Base-by-base conservation (phyloP, 2,329 filamentous ascomycete species). In the Pseudophaeomoniella oleicola region DNA sequence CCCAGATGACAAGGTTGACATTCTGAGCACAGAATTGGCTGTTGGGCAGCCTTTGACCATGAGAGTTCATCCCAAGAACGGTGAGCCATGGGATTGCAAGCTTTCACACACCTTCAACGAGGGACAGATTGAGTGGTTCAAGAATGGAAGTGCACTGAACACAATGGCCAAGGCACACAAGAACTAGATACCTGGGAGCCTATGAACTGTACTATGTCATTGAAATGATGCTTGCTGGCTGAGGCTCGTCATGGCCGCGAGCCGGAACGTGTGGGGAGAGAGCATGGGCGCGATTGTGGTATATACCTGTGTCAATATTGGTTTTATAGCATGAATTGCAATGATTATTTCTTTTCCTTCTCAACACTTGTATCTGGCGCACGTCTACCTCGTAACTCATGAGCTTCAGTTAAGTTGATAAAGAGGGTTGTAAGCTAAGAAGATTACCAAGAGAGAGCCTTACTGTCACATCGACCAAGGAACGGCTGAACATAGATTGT, bases 101-200 rank as follows among this genome's bases (percentile, higher is more conserved):
- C 78, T 98, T 51, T 72, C 73, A 49, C 90, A 98, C 70, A 98
- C 90, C 47, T 98, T 94, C 79, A 98, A 98, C 73, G 85, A 85
- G 60, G 77, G 82, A 50, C 90, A 98, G 71, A 81, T 98, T 45
- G 81, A 94, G 68, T 98, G 90, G 90, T 98, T 98, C 76, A 87
- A 86, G 74, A 92, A 96, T 62, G 90, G 90, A 49, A 87, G 80
- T 55, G 90, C 90, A 38, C 72, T 98, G 48, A 98, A 98, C 78
- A 94, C 87, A 52, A 98, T 98, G 88, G 87, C 88, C 49, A 92
- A 90, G 77, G 56, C 58, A 44, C 40, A 51, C 37, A 49, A 37
- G n/a, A n/a, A n/a, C n/a, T n/a, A 34, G 18, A 39, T 27, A 17
- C 19, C 17, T 22, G 12, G 31, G 19, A 32, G 27, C 16, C 29